phyloP scores from a whole-genome alignment of 495 filamentous ascomycete genomes.

The Daldinia vernicosa region DNA sequence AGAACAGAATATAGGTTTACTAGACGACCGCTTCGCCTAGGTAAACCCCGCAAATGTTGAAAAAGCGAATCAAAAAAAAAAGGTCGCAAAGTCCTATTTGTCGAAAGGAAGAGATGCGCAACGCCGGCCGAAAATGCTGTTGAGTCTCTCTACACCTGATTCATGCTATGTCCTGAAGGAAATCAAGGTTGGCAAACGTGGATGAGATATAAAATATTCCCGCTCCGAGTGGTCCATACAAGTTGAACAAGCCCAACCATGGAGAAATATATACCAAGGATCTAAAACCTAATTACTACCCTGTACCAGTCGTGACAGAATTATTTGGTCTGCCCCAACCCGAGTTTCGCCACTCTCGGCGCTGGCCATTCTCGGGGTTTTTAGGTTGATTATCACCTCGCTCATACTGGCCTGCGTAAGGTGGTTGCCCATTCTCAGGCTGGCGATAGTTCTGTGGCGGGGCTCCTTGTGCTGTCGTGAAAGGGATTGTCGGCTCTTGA shows the following conservation, averaged over 20 bases:
- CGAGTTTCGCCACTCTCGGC: constrained; percentile 63
- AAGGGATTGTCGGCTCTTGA: constrained; percentile 64
- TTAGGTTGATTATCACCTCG: constrained; percentile 43
- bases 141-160: constrained; percentile 41
- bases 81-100: constrained; percentile 27
- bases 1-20: constrained; percentile 34
- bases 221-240: constrained; percentile 12
- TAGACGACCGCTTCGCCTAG: constrained; percentile 23
- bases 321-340: constrained; percentile 57
- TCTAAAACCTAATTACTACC: constrained; percentile 23
- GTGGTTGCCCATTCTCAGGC: constrained; percentile 48
- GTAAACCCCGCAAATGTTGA: constrained; percentile 21
- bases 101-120: constrained; percentile 34
- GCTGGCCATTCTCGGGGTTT: constrained; percentile 47
- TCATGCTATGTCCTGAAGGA: constrained; percentile 42
- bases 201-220: constrained; percentile 12
- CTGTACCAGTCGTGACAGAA: constrained; percentile 46
- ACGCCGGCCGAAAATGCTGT: constrained; percentile 42
- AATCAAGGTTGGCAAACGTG: constrained; percentile 37
- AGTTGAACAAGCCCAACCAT: constrained; percentile 21
- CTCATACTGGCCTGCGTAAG: constrained; percentile 45
- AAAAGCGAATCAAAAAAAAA: constrained; percentile 33
- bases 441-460: constrained; percentile 57
- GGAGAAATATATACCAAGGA: constrained; percentile 35
- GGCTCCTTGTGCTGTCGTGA: constrained; percentile 49